Percentiles rank a stretch among this genome's conserved stretches.
Evolutionary conservation across 2,329 filamentous ascomycete species (phyloP).

Genomic region (Apiospora marii): DNA sequence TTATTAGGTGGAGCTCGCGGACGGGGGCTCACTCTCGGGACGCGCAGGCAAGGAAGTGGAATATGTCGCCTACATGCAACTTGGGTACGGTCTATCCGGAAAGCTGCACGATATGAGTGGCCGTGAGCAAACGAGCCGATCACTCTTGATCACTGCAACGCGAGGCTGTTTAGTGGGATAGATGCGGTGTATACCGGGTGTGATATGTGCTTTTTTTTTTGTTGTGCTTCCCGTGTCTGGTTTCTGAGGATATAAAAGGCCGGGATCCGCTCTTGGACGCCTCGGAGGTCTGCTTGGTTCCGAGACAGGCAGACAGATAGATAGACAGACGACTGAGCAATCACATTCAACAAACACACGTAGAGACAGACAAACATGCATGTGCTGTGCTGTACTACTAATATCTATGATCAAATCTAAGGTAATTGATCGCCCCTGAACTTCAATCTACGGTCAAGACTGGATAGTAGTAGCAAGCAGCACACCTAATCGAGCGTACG

Average conservation of each 20-base stretch:
- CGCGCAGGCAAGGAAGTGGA: background rate
- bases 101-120: background rate
- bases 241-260: background rate
- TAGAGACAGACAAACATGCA: background rate
- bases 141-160: background rate
- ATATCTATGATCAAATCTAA: constrained; percentile 1
- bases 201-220: constrained; percentile 4
- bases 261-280: background rate
- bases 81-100: background rate
- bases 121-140: background rate
- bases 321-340: too few species aligned
- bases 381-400: background rate
- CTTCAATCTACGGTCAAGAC: background rate
- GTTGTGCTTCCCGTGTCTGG: background rate
- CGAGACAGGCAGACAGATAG: background rate
- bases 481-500: background rate
- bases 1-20: constrained; percentile 14
- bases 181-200: background rate
- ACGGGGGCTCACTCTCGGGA: constrained; percentile 1
- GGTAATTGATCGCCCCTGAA: constrained; percentile 3
- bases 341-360: background rate
- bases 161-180: background rate
- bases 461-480: background rate
- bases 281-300: background rate
- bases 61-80: background rate